Conservation (phyloP, 1,284 basidiomycete species). For the Boletus smithii region DNA sequence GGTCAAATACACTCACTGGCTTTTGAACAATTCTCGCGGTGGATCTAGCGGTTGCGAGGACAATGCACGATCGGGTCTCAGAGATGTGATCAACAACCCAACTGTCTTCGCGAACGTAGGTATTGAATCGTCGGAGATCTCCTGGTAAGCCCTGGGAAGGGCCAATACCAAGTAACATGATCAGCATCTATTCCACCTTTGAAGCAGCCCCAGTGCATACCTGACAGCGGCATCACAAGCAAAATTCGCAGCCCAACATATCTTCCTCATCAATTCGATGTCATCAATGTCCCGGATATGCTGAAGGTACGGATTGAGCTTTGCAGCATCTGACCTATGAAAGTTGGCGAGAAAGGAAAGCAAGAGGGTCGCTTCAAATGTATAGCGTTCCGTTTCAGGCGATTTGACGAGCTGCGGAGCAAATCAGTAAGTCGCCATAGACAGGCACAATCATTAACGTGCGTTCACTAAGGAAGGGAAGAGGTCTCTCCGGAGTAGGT, state of each 20-base stretch:
- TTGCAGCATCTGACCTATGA: slow-evolving; percentile 64
- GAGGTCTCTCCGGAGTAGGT: slow-evolving; percentile 58
- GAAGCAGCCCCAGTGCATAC: slow-evolving; percentile 35
- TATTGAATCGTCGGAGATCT: slow-evolving; percentile 48
- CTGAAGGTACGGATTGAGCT: slow-evolving; percentile 60
- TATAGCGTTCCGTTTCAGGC: slow-evolving; percentile 49
- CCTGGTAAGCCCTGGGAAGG: slow-evolving; percentile 50
- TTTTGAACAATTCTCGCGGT: slow-evolving; percentile 53
- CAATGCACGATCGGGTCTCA: slow-evolving; percentile 53
- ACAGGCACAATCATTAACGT: slow-evolving; percentile 14
- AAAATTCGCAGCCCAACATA: slow-evolving; percentile 54
- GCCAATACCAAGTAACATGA: neutral
- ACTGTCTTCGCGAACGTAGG: slow-evolving; percentile 48
- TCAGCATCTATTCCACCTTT: neutral
- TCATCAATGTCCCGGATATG: slow-evolving; percentile 48
- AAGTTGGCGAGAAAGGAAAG: slow-evolving; percentile 61
- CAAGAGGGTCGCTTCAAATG: slow-evolving; percentile 57
- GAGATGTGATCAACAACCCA: slow-evolving; percentile 46
- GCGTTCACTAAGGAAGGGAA: slow-evolving; percentile 53
- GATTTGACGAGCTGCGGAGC: slow-evolving; percentile 48
- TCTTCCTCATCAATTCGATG: slow-evolving; percentile 48
- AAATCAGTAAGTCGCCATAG: neutral
- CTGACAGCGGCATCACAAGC: slow-evolving; percentile 49
- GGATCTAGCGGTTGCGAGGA: slow-evolving; percentile 44
- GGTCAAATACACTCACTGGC: slow-evolving; percentile 43